Conservation (phyloP, 2,329 filamentous ascomycete genomes). For the Bretziella fagacearum region DNA sequence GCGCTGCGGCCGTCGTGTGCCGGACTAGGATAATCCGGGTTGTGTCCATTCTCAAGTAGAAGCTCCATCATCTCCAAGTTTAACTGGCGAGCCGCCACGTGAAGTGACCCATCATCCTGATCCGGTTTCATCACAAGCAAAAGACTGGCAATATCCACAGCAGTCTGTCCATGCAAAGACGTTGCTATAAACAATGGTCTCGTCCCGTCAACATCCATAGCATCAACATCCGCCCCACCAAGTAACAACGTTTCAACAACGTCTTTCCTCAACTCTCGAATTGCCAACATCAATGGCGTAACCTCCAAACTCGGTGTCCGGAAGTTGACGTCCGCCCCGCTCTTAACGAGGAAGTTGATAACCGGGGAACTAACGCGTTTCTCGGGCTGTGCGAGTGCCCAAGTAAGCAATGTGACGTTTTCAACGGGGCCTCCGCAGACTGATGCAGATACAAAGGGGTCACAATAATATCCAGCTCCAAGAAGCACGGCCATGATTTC, state of each 20-base stretch:
- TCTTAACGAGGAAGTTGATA: constrained; percentile 38
- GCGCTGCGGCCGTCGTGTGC: constrained; percentile 46
- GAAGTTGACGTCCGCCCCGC: constrained; percentile 39
- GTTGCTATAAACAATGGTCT: constrained; percentile 46
- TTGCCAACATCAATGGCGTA: constrained; percentile 43
- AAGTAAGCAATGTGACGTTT: constrained; percentile 38
- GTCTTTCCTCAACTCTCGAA: constrained; percentile 37
- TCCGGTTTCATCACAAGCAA: constrained; percentile 39
- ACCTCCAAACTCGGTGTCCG: constrained; percentile 24
- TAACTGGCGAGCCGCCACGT: constrained; percentile 44
- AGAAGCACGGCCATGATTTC: constrained; percentile 36
- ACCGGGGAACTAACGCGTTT: constrained; percentile 43
- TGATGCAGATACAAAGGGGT: constrained; percentile 27
- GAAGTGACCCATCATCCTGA: constrained; percentile 47
- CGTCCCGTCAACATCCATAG: constrained; percentile 37
- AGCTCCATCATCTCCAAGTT: constrained; percentile 39
- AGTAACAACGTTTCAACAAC: constrained; percentile 39
- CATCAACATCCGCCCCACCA: constrained; percentile 42
- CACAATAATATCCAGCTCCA: constrained; percentile 42
- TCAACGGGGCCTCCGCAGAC: constrained; percentile 35
- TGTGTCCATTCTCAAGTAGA: constrained; percentile 41
- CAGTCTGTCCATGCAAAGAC: constrained; percentile 33
- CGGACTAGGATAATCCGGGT: constrained; percentile 47
- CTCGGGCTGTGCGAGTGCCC: constrained; percentile 45
- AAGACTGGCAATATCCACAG: constrained; percentile 35